A percentile compares a stretch with the other conserved stretches of the same genome.
These are phyloP conservation scores for Aspergillus ostianus DNA, from an alignment of 495 filamentous ascomycete species.

Conservation along the genomic window DNA sequence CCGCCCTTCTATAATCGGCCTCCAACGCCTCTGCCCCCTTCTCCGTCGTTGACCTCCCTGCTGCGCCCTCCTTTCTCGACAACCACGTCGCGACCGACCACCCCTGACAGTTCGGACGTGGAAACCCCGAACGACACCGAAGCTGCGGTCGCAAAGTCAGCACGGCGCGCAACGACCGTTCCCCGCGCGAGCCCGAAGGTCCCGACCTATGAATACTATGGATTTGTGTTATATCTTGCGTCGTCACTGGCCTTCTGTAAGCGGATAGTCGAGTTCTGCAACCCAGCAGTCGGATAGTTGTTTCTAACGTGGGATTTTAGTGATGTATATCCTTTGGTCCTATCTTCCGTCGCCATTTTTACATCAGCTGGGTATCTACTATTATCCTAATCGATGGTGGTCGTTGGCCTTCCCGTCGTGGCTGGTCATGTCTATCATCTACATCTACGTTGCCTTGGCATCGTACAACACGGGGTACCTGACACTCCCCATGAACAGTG, in stretches of 20 bases:
- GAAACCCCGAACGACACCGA: constrained; percentile 65
- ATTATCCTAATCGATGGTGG: constrained; percentile 98
- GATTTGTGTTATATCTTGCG: constrained; percentile 91
- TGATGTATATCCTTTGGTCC: constrained; percentile 91
- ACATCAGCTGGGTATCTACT: constrained; percentile 89
- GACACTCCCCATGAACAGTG: constrained; percentile 73
- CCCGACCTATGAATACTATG: constrained; percentile 98
- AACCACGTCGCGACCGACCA: constrained; percentile 80
- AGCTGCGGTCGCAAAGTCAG: constrained; percentile 61
- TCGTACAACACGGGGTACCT: constrained; percentile 86
- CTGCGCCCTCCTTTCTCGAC: constrained; percentile 70
- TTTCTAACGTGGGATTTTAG: constrained; percentile 21
- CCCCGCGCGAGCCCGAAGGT: constrained; percentile 89
- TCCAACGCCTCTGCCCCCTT: constrained; percentile 86
- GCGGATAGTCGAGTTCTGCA: constrained; percentile 12
- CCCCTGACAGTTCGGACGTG: constrained; percentile 86
- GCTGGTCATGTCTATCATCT: constrained; percentile 83
- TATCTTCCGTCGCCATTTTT: constrained; percentile 90
- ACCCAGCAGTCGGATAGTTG: neutral
- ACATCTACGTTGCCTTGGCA: constrained; percentile 92
- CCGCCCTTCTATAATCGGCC: constrained; percentile 88
- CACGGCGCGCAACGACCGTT: constrained; percentile 65
- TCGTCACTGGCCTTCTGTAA: constrained; percentile 70
- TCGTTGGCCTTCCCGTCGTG: constrained; percentile 85
- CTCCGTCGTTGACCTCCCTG: constrained; percentile 93